Evolutionary conservation across 805 yeast genomes (phyloP), one percentile per base, ranked within the genome.

Genomic region (Komagataella pseudopastoris): DNA sequence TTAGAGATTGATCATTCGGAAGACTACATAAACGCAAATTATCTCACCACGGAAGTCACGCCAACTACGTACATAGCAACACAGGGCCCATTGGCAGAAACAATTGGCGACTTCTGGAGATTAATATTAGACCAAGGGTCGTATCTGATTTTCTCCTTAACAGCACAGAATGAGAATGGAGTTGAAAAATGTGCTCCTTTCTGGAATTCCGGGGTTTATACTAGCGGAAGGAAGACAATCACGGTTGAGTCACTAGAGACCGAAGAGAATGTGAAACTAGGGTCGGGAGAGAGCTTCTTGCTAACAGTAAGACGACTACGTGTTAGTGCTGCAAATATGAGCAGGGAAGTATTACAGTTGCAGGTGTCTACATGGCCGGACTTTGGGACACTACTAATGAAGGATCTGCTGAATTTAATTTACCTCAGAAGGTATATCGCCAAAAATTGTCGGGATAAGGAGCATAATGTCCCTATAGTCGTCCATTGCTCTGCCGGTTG

Each of bases 401-500:
- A 69, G 17, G 85, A 83, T 56, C 67, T 88, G 24, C 67, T 87
- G 23, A 52, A 62, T 6, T 55, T 52, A 36, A 52, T 68, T 23
- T 50, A 57, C 50, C 23, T 57, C 14, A 47, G 52, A 17, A 55
- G 58, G 6, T 39, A 55, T 12, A 54, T 57, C 1, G 50, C 54
- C 16, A 20, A 50, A 2, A 50, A 49, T 10, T n/a, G 18, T 17
- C 18, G 39, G 14, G 43, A 45, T 10, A 23, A 23, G 16, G 43
- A n/a, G 17, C 46, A 6, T 16, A 23, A 17, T 6, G n/a, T n/a
- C 12, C 91, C 93, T 18, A 74, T 81, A 5, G 62, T 88, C 48
- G 86, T 85, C 23, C 98, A 91, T 66, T 91, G 99, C 62, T 88
- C 96, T 6, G 98, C 98, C 1, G 99, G 99, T 0, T 89, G 96